Conservation (phyloP, 2,329 filamentous ascomycete species). For the Alternaria burnsii region DNA sequence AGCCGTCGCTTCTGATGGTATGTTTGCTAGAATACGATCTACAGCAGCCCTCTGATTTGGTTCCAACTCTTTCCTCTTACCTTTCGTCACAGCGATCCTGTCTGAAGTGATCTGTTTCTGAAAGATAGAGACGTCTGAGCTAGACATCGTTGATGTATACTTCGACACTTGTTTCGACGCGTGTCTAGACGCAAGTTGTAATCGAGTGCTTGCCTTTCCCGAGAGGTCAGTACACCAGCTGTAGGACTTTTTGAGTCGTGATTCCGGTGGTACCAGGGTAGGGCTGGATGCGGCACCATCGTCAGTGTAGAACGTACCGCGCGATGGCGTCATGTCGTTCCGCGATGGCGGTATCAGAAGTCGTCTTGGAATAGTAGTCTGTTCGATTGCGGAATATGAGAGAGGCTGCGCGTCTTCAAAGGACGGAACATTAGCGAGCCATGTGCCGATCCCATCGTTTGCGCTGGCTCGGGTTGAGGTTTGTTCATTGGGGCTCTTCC, state of each 20-base stretch:
- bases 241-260: constrained; percentile 28
- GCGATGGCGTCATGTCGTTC: constrained; percentile 27
- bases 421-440: constrained; percentile 41
- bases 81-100: constrained; percentile 40
- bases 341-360: constrained; percentile 24
- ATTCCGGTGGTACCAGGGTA: constrained; percentile 29
- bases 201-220: constrained; percentile 20
- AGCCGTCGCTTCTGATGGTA: constrained; percentile 32
- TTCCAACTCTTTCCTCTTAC: constrained; percentile 35
- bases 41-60: constrained; percentile 36
- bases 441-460: constrained; percentile 37
- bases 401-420: constrained; percentile 29
- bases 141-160: constrained; percentile 34
- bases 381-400: constrained; percentile 23
- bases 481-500: constrained; percentile 24
- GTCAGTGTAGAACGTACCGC: constrained; percentile 43
- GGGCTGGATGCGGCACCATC: constrained; percentile 33
- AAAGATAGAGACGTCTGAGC: constrained; percentile 39
- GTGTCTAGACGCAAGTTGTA: constrained; percentile 11
- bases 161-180: constrained; percentile 18
- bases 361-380: neutral
- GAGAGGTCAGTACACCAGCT: constrained; percentile 37
- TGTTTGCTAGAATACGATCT: constrained; percentile 41
- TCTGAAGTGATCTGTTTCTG: constrained; percentile 38
- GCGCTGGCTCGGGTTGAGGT: constrained; percentile 14